Base-by-base conservation (phyloP, 1,284 basidiomycete species). In the Schizopora paradoxa region DNA sequence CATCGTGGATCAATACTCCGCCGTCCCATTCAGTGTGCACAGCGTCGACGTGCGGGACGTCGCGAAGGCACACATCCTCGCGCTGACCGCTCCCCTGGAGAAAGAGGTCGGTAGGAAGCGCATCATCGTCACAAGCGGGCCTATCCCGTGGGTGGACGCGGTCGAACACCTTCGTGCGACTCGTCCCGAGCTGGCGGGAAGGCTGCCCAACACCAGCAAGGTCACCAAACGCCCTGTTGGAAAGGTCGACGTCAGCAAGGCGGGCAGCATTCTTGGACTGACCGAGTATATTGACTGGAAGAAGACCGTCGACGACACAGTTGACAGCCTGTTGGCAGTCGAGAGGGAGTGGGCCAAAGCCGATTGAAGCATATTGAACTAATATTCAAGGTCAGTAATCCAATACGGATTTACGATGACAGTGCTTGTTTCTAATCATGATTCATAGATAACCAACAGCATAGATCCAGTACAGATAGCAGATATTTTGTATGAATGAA, bases 41-140 rank as follows among this genome's bases (percentile, higher is more conserved):
- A 57, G 57, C 51, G 58, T 64, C 44, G 61, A 70, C 48, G 63
- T 66, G 1, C 61, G 63, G 14, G 68, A 70, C 42, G 65, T 67
- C 18, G 66, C 65, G 13, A 55, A 49, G 6, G 65, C 62, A 2
- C 65, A 67, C 43, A 58, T 69, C 38, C 56, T 56, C 5, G 63
- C 63, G 23, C 56, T 69, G 7, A 1, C 16, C 16, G 8, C 42
- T 14, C 4, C 37, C 7, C 37, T 14, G 5, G 23, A 7, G 19
- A 18, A 21, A 8, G 18, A 39, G 13, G 45, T 51, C 54, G 19
- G 50, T 45, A 29, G 16, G 5, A 64, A 63, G 43, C 59, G 67
- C 33, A 64, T 66, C 58, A 43, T 67, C n/a, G 41, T 67, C 25
- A 59, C 52, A 34, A 56, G 52, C 22, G 62, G 58, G 14, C 53